Evolutionary conservation across 2,329 filamentous ascomycete genomes (phyloP), one percentile per base, ranked within the genome.

Genomic region (Aspergillus terreus): DNA sequence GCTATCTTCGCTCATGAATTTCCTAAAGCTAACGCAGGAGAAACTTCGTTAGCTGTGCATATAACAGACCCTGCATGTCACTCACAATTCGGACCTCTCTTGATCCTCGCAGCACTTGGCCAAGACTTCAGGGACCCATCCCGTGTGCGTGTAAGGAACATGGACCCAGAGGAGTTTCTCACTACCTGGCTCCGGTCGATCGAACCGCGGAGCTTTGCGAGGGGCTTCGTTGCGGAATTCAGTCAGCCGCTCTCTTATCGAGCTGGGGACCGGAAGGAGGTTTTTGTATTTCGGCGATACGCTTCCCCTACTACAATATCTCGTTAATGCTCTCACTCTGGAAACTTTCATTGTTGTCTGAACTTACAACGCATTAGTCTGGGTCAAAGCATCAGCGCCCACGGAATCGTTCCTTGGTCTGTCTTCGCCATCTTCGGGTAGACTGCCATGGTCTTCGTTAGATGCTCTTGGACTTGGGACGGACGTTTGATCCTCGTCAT

Each of bases 81-180:
- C 58, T 23, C 60, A 59, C 58, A 56, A 57, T 17, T 55, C 56
- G 4, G 64, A 56, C 15, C 57, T 55, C 51, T 64, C 67, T 42
- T 63, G 57, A 21, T 63, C 62, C 17, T 56, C 46, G 15, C 60
- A 59, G 4, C 58, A 55, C 9, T 61, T 55, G 5, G 55, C 50
- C 23, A 60, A 49, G 6, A 67, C 58, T 14, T 60, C 55, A 2
- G 64, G 49, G 6, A 56, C 49, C 43, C 52, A 69, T 27, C 46
- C 54, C 4, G 33, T 50, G 49, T 69, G 64, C 2, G 65, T 69
- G 47, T 69, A 69, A 1, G 66, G 66, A 32, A 68, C 58, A 53
- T 69, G 66, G 2, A 69, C 65, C 66, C 66, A 69, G 11, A 68
- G 53, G n/a, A 69, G 49, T 46, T 68, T 69, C 44, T 69, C 65